Percentiles rank a stretch among this genome's conserved stretches.
Evolutionary conservation across 331 rosid genomes (phyloP).

Genomic region (Rhamnella rubrinervis): DNA sequence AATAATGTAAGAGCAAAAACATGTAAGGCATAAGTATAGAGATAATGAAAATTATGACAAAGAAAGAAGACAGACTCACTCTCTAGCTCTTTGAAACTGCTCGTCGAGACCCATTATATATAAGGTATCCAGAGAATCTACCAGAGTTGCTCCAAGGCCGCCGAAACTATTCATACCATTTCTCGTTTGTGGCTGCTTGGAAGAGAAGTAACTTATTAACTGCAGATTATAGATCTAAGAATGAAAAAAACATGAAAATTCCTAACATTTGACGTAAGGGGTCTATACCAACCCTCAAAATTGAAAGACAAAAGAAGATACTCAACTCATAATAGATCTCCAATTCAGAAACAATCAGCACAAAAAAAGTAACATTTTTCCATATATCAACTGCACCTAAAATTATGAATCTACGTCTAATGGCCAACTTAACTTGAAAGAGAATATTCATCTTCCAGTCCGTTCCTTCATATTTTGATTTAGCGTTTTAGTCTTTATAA

Average conservation of each 20-base stretch:
- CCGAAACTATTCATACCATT: slow-evolving; percentile 94
- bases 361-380: no score
- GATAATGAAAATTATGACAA: background rate
- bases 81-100: slow-evolving; percentile 86
- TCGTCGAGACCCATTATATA: slow-evolving; percentile 93
- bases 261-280: background rate
- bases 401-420: no score
- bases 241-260: background rate
- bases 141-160: slow-evolving; percentile 97
- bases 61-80: slow-evolving; percentile 50
- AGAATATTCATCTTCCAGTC: no score
- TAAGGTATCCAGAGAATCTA: slow-evolving; percentile 92
- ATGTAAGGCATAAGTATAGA: background rate
- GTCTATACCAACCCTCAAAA: background rate
- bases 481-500: no score
- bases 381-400: no score
- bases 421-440: no score
- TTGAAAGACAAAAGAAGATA: background rate
- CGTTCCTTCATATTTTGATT: no score
- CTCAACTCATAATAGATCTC: background rate
- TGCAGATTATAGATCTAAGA: background rate
- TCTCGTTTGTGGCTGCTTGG: slow-evolving; percentile 82
- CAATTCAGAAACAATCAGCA: background rate
- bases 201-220: background rate
- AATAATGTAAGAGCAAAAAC: background rate